Evolutionary conservation across 139 green algal species (phyloP).

Genomic region (Diplosphaera chodatii): DNA sequence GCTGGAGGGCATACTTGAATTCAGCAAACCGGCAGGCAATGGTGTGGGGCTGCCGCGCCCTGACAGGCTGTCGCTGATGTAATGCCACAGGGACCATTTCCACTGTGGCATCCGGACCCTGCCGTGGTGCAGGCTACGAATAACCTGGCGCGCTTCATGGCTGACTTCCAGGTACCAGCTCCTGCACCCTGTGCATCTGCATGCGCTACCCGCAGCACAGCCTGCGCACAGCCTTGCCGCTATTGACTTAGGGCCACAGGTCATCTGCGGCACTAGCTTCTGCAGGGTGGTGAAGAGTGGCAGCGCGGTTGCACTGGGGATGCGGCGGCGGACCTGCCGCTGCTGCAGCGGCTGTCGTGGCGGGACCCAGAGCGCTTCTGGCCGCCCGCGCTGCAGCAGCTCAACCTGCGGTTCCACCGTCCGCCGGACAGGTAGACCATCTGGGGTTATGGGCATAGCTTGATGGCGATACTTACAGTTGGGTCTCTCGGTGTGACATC

Average conservation of each 20-base stretch:
- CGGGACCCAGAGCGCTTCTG: conserved; percentile 56
- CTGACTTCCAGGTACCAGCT: conserved; percentile 16
- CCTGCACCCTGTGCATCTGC: neutral
- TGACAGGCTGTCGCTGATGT: too few species aligned
- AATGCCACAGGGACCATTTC: conserved; percentile 36
- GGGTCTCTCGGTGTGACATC: too few species aligned
- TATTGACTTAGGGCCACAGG: neutral
- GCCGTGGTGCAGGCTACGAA: conserved; percentile 30
- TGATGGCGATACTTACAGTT: too few species aligned
- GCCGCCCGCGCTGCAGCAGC: conserved; percentile 31
- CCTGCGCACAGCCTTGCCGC: too few species aligned
- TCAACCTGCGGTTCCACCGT: conserved; percentile 40
- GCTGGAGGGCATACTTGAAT: neutral
- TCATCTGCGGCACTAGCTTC: conserved; percentile 1
- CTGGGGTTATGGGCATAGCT: too few species aligned
- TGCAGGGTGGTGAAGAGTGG: conserved; percentile 15
- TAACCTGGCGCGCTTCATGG: conserved; percentile 56
- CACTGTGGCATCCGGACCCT: conserved; percentile 49
- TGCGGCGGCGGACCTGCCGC: conserved; percentile 23
- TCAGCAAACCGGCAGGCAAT: neutral
- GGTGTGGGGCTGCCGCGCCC: too few species aligned
- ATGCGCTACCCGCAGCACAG: neutral
- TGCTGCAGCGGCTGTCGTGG: conserved; percentile 54
- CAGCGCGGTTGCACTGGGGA: conserved; percentile 8
- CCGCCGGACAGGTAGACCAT: conserved; percentile 27